Percentiles rank a stretch among this genome's conserved stretches.
Evolutionary conservation across 371 early-diverging fungal species (phyloP).

Genomic region (Encephalitozoon intestinalis): DNA sequence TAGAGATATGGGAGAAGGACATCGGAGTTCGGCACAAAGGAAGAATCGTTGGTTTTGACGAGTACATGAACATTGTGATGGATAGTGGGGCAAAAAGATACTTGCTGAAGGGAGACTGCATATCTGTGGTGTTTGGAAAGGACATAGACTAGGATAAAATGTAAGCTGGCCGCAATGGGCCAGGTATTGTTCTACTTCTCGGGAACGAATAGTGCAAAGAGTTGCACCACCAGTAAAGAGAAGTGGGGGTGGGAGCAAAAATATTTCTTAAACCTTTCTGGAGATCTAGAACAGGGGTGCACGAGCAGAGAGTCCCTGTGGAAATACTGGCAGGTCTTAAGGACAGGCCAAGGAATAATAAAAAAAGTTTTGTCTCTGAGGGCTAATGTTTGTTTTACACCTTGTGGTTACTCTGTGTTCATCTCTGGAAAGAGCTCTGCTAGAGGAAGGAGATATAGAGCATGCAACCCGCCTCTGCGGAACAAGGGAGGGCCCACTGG

Average conservation of each 20-base stretch:
- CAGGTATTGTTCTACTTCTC: neutral
- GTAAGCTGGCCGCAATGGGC: neutral
- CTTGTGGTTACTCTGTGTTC: neutral
- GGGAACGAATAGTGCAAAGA: slow-evolving; percentile 7
- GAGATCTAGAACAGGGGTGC: neutral
- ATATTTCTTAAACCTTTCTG: neutral
- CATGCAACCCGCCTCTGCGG: neutral
- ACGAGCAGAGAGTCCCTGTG: too few relatives aligned
- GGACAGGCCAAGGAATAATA: neutral
- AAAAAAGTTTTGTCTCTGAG: neutral
- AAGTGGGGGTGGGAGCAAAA: neutral
- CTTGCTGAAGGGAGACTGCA: slow-evolving; percentile 42
- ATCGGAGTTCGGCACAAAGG: slow-evolving; percentile 3
- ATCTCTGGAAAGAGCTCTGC: neutral
- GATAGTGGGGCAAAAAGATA: neutral
- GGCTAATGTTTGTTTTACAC: slow-evolving; percentile 4
- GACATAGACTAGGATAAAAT: neutral
- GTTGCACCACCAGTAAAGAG: slow-evolving; percentile 7
- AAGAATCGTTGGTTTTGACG: slow-evolving; percentile 40
- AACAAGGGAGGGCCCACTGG: neutral
- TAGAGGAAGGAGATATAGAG: neutral
- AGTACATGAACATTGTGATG: slow-evolving; percentile 40
- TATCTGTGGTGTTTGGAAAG: neutral
- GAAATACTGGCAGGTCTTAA: too few relatives aligned
- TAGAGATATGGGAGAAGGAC: slow-evolving; percentile 26